A percentile compares a stretch with the other conserved stretches of the same genome.
Evolutionary conservation across 1,284 basidiomycete species (phyloP).

Genomic region (Ganoderma lingzhi): DNA sequence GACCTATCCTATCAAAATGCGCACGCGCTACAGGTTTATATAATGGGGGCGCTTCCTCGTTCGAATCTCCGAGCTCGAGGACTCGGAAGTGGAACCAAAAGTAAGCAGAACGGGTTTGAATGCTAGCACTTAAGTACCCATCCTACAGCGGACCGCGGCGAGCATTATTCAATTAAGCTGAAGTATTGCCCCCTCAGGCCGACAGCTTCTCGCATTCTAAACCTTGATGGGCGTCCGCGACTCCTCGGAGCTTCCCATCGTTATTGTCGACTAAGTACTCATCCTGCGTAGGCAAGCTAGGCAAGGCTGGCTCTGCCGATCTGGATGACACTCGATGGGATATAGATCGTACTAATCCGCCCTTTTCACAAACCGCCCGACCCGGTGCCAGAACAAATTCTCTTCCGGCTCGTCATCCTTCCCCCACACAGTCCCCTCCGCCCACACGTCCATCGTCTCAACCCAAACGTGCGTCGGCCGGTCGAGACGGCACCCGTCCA

Average conservation of each 20-base stretch:
- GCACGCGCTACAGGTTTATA: not conserved
- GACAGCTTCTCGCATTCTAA: too few relatives aligned
- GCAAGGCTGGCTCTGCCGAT: too few relatives aligned
- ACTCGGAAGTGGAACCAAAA: not conserved
- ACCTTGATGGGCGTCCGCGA: too few relatives aligned
- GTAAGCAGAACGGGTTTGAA: not conserved
- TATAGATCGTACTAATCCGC: not conserved
- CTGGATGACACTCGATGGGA: not conserved
- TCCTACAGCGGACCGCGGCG: too few relatives aligned
- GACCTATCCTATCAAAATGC: too few relatives aligned
- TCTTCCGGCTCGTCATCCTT: conserved; percentile 55
- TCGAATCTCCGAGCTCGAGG: too few relatives aligned
- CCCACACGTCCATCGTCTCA: conserved; percentile 52
- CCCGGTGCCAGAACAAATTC: conserved; percentile 62
- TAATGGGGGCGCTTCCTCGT: not conserved
- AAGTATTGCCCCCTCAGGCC: too few relatives aligned
- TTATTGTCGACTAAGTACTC: not conserved
- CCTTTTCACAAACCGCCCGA: conserved; percentile 61
- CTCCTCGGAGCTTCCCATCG: not conserved
- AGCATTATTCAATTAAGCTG: not conserved
- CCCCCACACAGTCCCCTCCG: conserved; percentile 52
- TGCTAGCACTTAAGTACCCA: not conserved
- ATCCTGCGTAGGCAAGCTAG: not conserved
- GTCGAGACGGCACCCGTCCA: conserved; percentile 38
- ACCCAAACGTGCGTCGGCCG: conserved; percentile 64